Conservation (phyloP, 2,329 filamentous ascomycete genomes). For the Scytalidium lignicola region DNA sequence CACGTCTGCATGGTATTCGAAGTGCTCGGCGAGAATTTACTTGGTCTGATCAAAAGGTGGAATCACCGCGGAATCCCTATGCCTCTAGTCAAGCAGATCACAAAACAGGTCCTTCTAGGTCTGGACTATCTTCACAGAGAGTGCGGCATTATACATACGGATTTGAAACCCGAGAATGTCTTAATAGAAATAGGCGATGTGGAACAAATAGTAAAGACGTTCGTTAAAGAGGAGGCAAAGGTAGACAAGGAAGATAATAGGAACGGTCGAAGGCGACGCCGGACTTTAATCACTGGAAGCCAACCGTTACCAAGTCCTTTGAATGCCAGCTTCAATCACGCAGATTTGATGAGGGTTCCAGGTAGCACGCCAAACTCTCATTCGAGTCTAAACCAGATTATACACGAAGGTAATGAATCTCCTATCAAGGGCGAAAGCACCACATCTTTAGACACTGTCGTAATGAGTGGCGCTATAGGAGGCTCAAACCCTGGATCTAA, state of each 20-base stretch:
- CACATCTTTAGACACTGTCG: slow-evolving; percentile 36
- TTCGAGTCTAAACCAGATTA: slow-evolving; percentile 76
- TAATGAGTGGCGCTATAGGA: slow-evolving; percentile 52
- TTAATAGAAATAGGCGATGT: slow-evolving; percentile 98
- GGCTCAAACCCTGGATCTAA: slow-evolving; percentile 16
- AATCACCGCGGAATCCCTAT: slow-evolving; percentile 97
- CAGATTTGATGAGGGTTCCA: slow-evolving; percentile 59
- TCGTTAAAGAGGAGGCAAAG: slow-evolving; percentile 73
- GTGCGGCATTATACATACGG: slow-evolving; percentile 98
- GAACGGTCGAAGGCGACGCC: slow-evolving; percentile 81
- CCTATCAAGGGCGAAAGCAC: slow-evolving; percentile 31
- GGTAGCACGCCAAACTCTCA: slow-evolving; percentile 57
- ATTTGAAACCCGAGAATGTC: slow-evolving; percentile 96
- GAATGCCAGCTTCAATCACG: slow-evolving; percentile 82
- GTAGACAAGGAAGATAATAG: slow-evolving; percentile 83
- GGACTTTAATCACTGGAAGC: slow-evolving; percentile 94
- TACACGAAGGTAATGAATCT: slow-evolving; percentile 66
- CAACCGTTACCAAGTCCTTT: slow-evolving; percentile 93
- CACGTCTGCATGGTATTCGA: slow-evolving; percentile 99
- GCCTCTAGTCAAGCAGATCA: slow-evolving; percentile 95
- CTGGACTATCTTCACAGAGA: slow-evolving; percentile 95
- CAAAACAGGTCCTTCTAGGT: slow-evolving; percentile 92
- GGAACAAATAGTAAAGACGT: slow-evolving; percentile 95
- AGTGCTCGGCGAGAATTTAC: slow-evolving; percentile 88
- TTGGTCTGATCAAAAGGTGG: slow-evolving; percentile 96